Evolutionary conservation across 1,284 basidiomycete species (phyloP).

Genomic region (Phylloporus sp.): DNA sequence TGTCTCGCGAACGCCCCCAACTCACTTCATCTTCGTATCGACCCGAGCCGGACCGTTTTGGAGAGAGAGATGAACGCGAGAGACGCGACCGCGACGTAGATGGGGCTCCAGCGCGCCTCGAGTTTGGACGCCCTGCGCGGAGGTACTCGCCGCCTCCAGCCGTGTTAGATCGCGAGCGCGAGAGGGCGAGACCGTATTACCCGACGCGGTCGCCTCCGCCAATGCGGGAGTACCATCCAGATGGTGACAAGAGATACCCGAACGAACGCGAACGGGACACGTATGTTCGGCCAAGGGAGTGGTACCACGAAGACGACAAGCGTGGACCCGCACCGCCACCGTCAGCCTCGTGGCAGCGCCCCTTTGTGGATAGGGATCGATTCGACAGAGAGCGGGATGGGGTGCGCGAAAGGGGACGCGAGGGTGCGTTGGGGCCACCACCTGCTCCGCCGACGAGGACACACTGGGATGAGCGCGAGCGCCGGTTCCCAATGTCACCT

Average conservation of each 20-base stretch:
- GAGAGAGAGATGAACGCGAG: constrained; percentile 38
- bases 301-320: constrained; percentile 47
- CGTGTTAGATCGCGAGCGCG: constrained; percentile 32
- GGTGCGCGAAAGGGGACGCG: constrained; percentile 40
- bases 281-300: constrained; percentile 47
- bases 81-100: constrained; percentile 48
- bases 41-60: constrained; percentile 44
- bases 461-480: constrained; percentile 49
- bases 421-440: constrained; percentile 13
- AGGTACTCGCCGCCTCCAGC: constrained; percentile 36
- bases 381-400: constrained; percentile 44
- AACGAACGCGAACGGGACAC: constrained; percentile 38
- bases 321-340: constrained; percentile 22
- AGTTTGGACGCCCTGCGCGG: constrained; percentile 33
- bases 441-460: constrained; percentile 26
- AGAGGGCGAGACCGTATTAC: constrained; percentile 32
- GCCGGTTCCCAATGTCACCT: constrained; percentile 35
- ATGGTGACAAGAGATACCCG: constrained; percentile 36
- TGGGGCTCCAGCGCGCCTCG: constrained; percentile 35
- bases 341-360: constrained; percentile 30
- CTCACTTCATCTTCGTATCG: constrained; percentile 37
- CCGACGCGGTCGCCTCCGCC: constrained; percentile 38
- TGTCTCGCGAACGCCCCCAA: constrained; percentile 44
- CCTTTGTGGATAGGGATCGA: constrained; percentile 42
- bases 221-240: constrained; percentile 32